A percentile compares a stretch with the other conserved stretches of the same genome.
phyloP scores from a whole-genome alignment of 441 rosid genomes.

The Populus hybrid region DNA sequence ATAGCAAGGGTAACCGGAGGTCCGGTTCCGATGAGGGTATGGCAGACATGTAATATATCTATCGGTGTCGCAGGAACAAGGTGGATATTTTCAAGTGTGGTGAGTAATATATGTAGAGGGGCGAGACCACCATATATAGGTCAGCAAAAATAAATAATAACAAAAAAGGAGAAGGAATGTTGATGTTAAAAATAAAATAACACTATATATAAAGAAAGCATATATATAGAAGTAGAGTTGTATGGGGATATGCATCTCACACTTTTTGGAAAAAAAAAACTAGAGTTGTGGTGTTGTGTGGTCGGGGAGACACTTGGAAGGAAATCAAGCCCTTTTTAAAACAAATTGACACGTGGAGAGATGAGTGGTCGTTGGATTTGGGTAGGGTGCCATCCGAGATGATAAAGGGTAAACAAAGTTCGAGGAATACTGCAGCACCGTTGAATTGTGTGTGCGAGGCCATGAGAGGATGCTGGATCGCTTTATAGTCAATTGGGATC shows the following conservation, averaged over 20 bases:
- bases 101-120: background rate
- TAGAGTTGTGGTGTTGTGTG: too few relatives aligned
- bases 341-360: background rate
- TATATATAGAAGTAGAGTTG: background rate
- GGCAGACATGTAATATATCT: conserved; percentile 6
- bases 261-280: too few relatives aligned
- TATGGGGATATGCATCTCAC: background rate
- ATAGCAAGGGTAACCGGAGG: conserved; percentile 31
- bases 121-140: background rate
- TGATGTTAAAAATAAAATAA: too few relatives aligned
- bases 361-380: background rate
- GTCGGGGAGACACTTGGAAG: too few relatives aligned
- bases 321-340: too few relatives aligned
- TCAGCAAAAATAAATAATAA: too few relatives aligned
- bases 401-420: background rate
- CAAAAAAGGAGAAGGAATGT: background rate
- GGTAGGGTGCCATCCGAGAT: background rate
- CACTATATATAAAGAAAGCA: background rate
- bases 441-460: background rate
- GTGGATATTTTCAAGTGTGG: background rate
- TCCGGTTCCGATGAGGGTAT: conserved; percentile 13
- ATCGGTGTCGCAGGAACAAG: background rate
- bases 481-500: background rate
- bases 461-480: background rate
- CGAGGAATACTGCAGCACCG: background rate